Evolutionary conservation across 352 stramenopile species (phyloP).

Genomic region (Thraustochytrium sp.): DNA sequence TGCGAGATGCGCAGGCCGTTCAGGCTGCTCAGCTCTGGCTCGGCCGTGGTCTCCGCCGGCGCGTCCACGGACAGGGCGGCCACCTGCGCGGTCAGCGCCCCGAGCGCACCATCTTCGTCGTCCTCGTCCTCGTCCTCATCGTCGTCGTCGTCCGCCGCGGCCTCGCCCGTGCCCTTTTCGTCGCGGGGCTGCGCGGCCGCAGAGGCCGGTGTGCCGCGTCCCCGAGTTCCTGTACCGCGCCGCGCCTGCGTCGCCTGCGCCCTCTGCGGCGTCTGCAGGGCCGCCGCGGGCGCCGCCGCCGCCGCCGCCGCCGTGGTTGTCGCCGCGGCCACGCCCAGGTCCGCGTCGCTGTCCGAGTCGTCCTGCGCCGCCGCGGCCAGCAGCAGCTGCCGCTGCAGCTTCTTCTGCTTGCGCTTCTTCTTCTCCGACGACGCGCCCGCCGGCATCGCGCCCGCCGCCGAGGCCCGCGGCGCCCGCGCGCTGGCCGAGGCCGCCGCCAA

Average conservation of each 20-base stretch:
- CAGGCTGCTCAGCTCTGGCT: not conserved
- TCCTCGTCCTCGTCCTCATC: not conserved
- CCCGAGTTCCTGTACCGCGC: too few species aligned
- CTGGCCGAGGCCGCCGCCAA: conserved; percentile 55
- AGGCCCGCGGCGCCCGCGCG: conserved; percentile 53
- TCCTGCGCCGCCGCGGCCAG: conserved; percentile 52
- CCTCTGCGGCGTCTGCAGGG: too few species aligned
- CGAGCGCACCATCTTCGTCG: not conserved
- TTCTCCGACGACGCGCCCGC: conserved; percentile 67
- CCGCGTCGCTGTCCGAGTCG: conserved; percentile 71
- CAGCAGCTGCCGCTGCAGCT: conserved; percentile 63
- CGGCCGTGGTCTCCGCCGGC: not conserved
- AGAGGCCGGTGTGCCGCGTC: too few species aligned
- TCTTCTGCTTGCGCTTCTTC: conserved; percentile 61
- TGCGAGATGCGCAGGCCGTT: not conserved
- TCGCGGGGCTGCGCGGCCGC: not conserved
- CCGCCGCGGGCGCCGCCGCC: too few species aligned
- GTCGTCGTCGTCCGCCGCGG: not conserved
- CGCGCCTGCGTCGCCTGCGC: too few species aligned
- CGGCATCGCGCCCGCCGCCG: conserved; percentile 59
- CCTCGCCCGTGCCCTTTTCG: not conserved
- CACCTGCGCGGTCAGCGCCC: not conserved
- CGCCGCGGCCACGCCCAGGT: conserved; percentile 68
- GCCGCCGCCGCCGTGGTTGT: conserved; percentile 58
- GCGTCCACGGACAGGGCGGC: not conserved